Evolutionary conservation across 805 yeast species (phyloP), one percentile per base, ranked within the genome.

Genomic region (Martiniozyma abietophila): DNA sequence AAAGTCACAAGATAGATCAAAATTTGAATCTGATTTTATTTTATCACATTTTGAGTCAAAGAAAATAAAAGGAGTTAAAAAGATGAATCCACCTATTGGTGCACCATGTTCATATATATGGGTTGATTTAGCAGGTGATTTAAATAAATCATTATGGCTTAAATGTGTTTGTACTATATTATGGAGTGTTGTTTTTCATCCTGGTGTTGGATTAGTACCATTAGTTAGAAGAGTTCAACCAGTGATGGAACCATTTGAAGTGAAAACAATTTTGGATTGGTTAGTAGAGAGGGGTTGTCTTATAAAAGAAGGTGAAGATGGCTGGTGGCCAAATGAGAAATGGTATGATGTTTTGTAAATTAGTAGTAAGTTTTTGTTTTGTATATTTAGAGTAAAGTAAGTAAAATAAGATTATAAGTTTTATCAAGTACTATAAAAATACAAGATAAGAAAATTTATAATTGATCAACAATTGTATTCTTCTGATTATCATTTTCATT

Each of bases 31-130:
- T 50, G 94, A 73, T 49, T 73, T 76, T 17, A 64, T 71, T 16
- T 51, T 68, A 16, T 57, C 60, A 8, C 40, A 34, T 36, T 48
- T 42, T 22, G 33, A 44, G 25, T 18, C 33, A n/a, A 36, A 26
- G 6, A 29, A 40, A 31, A 27, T 37, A n/a, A 31, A 39, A 14
- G 20, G 18, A 19, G 23, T 43, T 6, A 34, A 38, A 2, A 39
- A 45, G 5, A 50, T 61, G 1, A 62, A 75, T 1, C 68, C 77
- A 3, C 86, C 88, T 0, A 42, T 61, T 7, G 80, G 78, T 0
- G 56, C 64, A 14, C 72, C 86, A 2, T 77, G 83, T 39, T 70
- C 80, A 2, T 69, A 70, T 25, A 51, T 80, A 7, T 85, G 96
- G 95, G 62, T 82, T 9, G 80, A 78, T 44, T 53, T 78, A 24